Base-by-base conservation (phyloP, 2,329 filamentous ascomycete species). In the Diaporthe vexans region DNA sequence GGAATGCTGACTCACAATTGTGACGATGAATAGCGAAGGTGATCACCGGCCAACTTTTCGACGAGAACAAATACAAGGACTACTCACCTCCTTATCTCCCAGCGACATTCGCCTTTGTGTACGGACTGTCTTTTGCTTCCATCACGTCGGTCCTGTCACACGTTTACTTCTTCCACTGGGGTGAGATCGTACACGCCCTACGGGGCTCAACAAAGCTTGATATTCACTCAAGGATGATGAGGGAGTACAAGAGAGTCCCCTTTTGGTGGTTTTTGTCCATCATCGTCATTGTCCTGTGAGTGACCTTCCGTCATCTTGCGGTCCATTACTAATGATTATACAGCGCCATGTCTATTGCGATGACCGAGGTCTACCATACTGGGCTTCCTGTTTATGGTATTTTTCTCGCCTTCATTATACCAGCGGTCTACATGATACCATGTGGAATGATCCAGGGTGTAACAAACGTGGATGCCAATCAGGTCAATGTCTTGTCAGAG, bases 151-250 rank as follows among this genome's bases (percentile, higher is more conserved):
- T 82, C 26, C 72, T 82, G 24, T 79, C 80, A 11, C 81, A 82
- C 59, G 78, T 81, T 65, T 89, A 92, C 83, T 94, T 94, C 83
- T 89, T 95, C 79, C 93, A 94, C 79, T 93, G 92, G 92, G 75
- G 78, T 8, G 80, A 82, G 57, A 77, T 82, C n/a, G 77, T 77
- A 40, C 77, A 79, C 21, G 79, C 78, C 1, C 19, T 82, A 9
- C 77, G 77, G 21, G 80, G 80, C 3, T 76, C 80, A n/a, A 76
- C 77, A 26, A 79, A 78, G 59, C 78, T 80, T 17, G 86, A 87
- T 57, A 78, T 87, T 21, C 85, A 87, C 73, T 81, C 82, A 4
- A 83, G 85, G 19, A 79, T 87, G 46, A 86, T 87, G 81, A 78
- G 78, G 10, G 71, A 76, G 4, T 87, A 87, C 74, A 79, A 71